Conservation (phyloP, 805 yeast genomes). For the Monosporozyma siamensis region DNA sequence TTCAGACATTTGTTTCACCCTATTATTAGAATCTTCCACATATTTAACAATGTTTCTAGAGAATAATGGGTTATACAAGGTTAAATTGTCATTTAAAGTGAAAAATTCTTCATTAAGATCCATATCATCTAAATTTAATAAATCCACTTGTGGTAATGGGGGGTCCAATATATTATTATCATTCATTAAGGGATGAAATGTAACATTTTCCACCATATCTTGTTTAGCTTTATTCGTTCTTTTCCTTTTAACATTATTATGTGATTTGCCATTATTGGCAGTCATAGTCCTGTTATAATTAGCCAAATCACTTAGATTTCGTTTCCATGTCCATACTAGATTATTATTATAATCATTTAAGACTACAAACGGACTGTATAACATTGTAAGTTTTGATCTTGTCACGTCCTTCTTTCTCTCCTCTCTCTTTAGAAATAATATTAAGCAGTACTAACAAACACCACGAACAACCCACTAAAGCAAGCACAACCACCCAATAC, state of each 20-base stretch:
- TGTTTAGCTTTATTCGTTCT: too few species aligned
- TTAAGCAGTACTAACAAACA: too few species aligned
- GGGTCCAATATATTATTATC: neutral
- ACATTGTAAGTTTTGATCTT: neutral
- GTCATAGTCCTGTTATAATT: too few species aligned
- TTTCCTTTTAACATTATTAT: too few species aligned
- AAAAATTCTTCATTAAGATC: slow-evolving; percentile 13
- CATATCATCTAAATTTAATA: slow-evolving; percentile 19
- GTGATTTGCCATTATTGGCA: too few species aligned
- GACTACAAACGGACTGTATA: slow-evolving; percentile 1
- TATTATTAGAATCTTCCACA: neutral
- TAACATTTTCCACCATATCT: neutral
- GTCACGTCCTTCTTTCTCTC: neutral
- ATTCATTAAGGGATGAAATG: neutral
- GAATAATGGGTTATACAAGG: neutral
- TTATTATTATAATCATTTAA: neutral
- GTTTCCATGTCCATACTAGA: neutral
- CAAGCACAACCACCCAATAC: too few species aligned
- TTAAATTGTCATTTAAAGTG: too few species aligned
- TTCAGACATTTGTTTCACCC: slow-evolving; percentile 10
- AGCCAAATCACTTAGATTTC: neutral
- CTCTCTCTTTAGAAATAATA: neutral
- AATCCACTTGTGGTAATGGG: slow-evolving; percentile 9
- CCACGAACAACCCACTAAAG: too few species aligned
- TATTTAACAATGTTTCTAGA: neutral